Conservation (phyloP, 495 filamentous ascomycete species). For the Wilcoxina mikolae region DNA sequence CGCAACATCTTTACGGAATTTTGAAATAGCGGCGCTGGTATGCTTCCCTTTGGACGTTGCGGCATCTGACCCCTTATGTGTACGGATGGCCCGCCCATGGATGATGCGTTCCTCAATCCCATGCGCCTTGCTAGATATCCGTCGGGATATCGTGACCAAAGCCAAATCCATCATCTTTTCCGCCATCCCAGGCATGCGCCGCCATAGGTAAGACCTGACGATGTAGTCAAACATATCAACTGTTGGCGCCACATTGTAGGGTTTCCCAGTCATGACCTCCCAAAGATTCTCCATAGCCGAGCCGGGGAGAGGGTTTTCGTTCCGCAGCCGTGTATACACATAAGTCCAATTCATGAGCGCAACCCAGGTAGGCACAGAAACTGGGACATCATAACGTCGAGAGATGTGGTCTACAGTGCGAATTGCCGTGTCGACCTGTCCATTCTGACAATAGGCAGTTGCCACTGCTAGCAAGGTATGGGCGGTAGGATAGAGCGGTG, state of each 20-base stretch:
- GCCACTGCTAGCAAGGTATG: slow-evolving; percentile 44
- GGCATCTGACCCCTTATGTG: neutral
- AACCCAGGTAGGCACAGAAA: slow-evolving; percentile 39
- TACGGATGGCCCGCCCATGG: neutral
- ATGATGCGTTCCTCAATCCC: neutral
- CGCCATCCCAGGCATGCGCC: slow-evolving; percentile 19
- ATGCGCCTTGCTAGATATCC: neutral
- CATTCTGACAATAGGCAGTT: slow-evolving; percentile 44
- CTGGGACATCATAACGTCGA: slow-evolving; percentile 37
- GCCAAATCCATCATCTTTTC: slow-evolving; percentile 27
- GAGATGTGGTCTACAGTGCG: slow-evolving; percentile 43
- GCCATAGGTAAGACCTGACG: slow-evolving; percentile 32
- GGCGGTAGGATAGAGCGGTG: slow-evolving; percentile 40
- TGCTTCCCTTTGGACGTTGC: neutral
- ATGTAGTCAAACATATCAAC: slow-evolving; percentile 40
- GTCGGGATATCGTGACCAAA: neutral
- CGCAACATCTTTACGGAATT: slow-evolving; percentile 6
- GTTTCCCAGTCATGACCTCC: slow-evolving; percentile 41
- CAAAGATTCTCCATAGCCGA: slow-evolving; percentile 36
- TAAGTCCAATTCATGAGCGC: slow-evolving; percentile 48
- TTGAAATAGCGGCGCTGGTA: neutral
- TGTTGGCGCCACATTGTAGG: slow-evolving; percentile 42
- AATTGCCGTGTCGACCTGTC: slow-evolving; percentile 40
- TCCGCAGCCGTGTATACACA: slow-evolving; percentile 32
- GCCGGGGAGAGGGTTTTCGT: slow-evolving; percentile 31